Evolutionary conservation across 805 yeast species (phyloP).

Genomic region (Groenewaldozyma tartarivorans): DNA sequence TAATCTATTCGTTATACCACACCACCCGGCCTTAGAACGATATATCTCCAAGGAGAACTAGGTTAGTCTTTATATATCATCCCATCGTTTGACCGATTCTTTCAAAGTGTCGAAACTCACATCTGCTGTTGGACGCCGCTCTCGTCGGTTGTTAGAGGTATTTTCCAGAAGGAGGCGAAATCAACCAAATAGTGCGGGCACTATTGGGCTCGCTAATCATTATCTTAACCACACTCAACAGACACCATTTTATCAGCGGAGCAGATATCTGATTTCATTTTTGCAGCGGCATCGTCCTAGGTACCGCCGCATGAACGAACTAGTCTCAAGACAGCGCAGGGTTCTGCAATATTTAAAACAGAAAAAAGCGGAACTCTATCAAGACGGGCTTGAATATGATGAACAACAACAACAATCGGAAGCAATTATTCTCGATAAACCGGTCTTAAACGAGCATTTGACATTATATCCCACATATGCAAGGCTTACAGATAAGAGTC

Average conservation of each 20-base stretch:
- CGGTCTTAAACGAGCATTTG: conserved; percentile 44
- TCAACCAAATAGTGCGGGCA: too few species aligned
- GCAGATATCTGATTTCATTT: conserved; percentile 12
- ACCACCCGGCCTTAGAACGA: too few species aligned
- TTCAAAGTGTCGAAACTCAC: conserved; percentile 2
- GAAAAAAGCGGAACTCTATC: neutral
- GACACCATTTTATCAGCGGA: conserved; percentile 2
- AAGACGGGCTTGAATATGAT: neutral
- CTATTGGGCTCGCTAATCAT: neutral
- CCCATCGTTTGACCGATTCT: neutral
- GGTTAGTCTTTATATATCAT: neutral
- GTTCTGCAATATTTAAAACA: conserved; percentile 1
- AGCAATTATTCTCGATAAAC: conserved; percentile 7
- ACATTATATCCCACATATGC: conserved; percentile 52
- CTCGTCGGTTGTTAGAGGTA: neutral
- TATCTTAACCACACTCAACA: too few species aligned
- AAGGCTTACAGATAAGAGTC: conserved; percentile 19
- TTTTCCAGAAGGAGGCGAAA: too few species aligned
- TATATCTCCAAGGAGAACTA: too few species aligned
- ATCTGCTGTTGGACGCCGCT: neutral
- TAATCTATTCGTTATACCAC: too few species aligned
- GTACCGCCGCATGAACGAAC: conserved; percentile 4
- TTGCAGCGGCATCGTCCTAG: conserved; percentile 12
- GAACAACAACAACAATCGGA: neutral
- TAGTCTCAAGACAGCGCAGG: neutral